phyloP scores from a whole-genome alignment of 2,329 filamentous ascomycete genomes.

The Fusarium denticulatum region DNA sequence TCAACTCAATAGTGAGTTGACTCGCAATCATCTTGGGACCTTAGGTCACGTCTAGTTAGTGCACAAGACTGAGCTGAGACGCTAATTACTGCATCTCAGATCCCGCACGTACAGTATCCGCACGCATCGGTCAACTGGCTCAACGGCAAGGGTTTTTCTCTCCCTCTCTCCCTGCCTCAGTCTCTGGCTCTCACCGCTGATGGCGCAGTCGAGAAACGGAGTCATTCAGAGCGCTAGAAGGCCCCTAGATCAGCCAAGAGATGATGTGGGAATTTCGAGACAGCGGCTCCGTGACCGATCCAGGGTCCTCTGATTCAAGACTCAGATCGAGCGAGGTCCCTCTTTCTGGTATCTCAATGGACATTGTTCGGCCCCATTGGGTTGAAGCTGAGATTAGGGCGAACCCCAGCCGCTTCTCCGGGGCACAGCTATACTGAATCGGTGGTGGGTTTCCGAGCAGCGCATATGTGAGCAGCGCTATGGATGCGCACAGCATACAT shows the following conservation, averaged over 20 bases:
- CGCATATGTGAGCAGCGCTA: background rate
- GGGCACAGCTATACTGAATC: conserved; percentile 11
- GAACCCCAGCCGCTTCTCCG: conserved; percentile 19
- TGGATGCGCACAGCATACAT: background rate
- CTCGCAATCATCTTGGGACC: background rate
- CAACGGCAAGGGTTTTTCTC: background rate
- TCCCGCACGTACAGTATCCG: background rate
- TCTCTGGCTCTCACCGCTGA: conserved; percentile 18
- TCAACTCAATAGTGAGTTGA: conserved; percentile 20
- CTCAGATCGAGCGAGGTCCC: conserved; percentile 1
- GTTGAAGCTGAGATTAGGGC: conserved; percentile 11
- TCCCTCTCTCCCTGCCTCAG: background rate
- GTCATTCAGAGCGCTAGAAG: conserved; percentile 20
- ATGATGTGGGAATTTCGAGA: conserved; percentile 23
- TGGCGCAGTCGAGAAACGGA: background rate
- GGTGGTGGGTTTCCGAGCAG: conserved; percentile 24
- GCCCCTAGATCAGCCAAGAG: background rate
- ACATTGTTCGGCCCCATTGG: background rate
- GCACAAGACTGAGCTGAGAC: conserved; percentile 18
- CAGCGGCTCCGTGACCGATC: conserved; percentile 22
- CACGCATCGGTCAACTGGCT: conserved; percentile 4
- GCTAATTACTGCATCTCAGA: conserved; percentile 18
- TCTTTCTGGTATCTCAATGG: conserved; percentile 7
- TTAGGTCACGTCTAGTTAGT: background rate
- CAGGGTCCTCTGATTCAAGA: conserved; percentile 21